Percentiles rank a stretch among this genome's conserved stretches.
phyloP scores from a whole-genome alignment of 2,329 filamentous ascomycete species.

The Penicillium freii region DNA sequence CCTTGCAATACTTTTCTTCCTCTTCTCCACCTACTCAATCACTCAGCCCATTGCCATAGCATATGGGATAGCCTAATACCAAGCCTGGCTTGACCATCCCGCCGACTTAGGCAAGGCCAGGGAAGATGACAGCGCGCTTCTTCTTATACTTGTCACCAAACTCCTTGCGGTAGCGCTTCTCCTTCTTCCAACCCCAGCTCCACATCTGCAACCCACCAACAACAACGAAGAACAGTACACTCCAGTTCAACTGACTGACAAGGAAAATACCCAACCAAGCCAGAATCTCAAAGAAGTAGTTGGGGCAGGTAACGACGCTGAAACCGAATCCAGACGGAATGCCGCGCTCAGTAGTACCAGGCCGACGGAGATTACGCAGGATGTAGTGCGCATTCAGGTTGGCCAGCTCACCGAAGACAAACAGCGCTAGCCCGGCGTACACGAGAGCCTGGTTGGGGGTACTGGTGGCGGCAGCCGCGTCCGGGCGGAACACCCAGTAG shows the following conservation, averaged over 20 bases:
- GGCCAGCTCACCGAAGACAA: conserved; percentile 71
- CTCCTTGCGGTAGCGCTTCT: conserved; percentile 82
- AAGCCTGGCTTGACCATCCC: background rate
- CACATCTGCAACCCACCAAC: conserved; percentile 78
- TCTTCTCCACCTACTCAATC: background rate
- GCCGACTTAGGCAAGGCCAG: conserved; percentile 65
- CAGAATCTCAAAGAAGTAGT: conserved; percentile 90
- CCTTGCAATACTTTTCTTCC: background rate
- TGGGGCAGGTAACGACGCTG: conserved; percentile 84
- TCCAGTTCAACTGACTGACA: conserved; percentile 70
- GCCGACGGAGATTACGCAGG: conserved; percentile 71
- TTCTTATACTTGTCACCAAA: conserved; percentile 94
- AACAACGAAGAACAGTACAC: conserved; percentile 71
- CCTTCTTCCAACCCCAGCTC: conserved; percentile 86
- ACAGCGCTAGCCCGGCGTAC: conserved; percentile 69
- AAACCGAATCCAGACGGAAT: conserved; percentile 87
- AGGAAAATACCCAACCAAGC: conserved; percentile 82
- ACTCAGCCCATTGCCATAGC: background rate
- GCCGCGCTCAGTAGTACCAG: conserved; percentile 79
- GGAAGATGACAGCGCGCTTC: conserved; percentile 82
- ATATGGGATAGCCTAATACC: background rate
- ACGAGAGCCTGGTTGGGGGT: conserved; percentile 55
- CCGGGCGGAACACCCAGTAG: conserved; percentile 79
- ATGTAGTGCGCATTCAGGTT: conserved; percentile 80
- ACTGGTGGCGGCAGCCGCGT: conserved; percentile 61